A percentile compares a stretch with the other conserved stretches of the same genome.
Conservation (phyloP, 2,329 filamentous ascomycete species). For the Pseudomassariella vexata region DNA sequence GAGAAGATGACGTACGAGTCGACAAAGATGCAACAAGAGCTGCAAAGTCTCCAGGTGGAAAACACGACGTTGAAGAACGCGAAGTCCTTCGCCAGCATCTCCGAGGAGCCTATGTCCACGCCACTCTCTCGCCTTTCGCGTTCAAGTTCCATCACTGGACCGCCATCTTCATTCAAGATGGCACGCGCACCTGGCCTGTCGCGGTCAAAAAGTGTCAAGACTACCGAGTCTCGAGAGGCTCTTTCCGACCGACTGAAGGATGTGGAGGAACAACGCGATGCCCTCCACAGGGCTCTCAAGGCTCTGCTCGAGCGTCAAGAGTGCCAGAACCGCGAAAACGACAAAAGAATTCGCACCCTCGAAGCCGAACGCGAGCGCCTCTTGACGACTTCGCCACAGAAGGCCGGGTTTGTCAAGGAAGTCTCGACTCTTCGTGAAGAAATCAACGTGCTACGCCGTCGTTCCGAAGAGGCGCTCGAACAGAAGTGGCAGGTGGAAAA, state of each 20-base stretch:
- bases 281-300: conserved; percentile 80
- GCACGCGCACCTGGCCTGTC: conserved; percentile 37
- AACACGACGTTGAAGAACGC: conserved; percentile 49
- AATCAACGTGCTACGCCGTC: conserved; percentile 74
- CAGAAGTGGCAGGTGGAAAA: conserved; percentile 97
- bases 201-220: conserved; percentile 55
- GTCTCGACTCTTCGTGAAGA: conserved; percentile 76
- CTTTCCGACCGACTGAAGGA: conserved; percentile 81
- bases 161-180: conserved; percentile 20
- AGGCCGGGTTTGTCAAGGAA: conserved; percentile 77
- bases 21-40: conserved; percentile 80
- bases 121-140: conserved; percentile 34
- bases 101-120: conserved; percentile 21
- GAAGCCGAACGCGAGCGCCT: conserved; percentile 75
- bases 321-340: conserved; percentile 74
- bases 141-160: conserved; percentile 30
- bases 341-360: conserved; percentile 71
- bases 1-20: conserved; percentile 74
- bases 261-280: conserved; percentile 88
- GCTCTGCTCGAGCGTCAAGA: conserved; percentile 81
- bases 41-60: conserved; percentile 63
- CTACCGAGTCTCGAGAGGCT: conserved; percentile 58
- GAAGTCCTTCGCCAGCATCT: conserved; percentile 28
- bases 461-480: conserved; percentile 89
- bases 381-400: conserved; percentile 61